phyloP scores from a whole-genome alignment of 495 filamentous ascomycete genomes.

The Penicillium roqueforti region DNA sequence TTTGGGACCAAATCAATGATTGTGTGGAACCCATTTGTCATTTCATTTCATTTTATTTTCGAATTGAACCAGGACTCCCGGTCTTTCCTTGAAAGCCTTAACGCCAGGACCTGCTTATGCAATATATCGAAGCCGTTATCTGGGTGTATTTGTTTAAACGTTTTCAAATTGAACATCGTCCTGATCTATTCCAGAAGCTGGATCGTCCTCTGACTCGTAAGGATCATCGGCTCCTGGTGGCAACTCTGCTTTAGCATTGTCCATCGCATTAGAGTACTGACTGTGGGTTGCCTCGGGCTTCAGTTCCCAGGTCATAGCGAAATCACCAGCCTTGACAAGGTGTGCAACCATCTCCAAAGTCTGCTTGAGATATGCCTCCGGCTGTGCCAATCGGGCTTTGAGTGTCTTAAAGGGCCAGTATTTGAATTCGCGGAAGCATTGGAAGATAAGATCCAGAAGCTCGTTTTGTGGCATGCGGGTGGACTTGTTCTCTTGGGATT shows the following conservation, averaged over 20 bases:
- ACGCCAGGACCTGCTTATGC: constrained; percentile 29
- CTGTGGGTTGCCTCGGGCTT: constrained; percentile 65
- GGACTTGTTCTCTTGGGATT: constrained; percentile 69
- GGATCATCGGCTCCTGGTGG: constrained; percentile 41
- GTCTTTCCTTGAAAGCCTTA: constrained; percentile 4
- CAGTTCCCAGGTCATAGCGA: constrained; percentile 78
- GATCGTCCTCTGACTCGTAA: constrained; percentile 45
- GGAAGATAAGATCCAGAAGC: constrained; percentile 76
- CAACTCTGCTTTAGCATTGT: constrained; percentile 43
- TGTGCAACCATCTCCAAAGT: constrained; percentile 76
- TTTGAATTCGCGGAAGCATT: constrained; percentile 72
- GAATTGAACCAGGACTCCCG: background rate
- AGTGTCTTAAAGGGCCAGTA: constrained; percentile 89
- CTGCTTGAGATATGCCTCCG: constrained; percentile 86
- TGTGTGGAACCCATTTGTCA: background rate
- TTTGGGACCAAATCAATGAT: background rate
- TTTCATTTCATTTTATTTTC: constrained; percentile 8
- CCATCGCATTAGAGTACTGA: constrained; percentile 43
- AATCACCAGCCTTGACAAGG: constrained; percentile 72
- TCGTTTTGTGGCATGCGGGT: constrained; percentile 83
- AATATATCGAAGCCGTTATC: constrained; percentile 13
- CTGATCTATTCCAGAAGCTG: constrained; percentile 52
- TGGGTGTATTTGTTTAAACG: constrained; percentile 33
- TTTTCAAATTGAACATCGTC: constrained; percentile 76
- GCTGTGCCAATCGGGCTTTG: constrained; percentile 68